Evolutionary conservation across 805 yeast genomes (phyloP), one percentile per base, ranked within the genome.

Genomic region (Torulaspora indica): DNA sequence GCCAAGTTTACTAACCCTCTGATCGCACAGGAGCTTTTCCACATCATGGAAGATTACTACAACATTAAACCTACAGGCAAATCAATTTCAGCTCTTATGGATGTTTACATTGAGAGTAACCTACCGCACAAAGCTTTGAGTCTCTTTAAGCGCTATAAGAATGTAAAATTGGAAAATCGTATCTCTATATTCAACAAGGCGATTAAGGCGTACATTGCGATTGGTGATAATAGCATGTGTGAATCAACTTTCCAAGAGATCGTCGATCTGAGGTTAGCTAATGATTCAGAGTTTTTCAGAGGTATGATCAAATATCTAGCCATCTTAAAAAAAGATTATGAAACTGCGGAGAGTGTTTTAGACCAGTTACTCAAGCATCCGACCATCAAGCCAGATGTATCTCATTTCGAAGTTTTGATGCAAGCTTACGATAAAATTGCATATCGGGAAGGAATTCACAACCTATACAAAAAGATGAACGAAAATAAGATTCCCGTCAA

Each of bases 401-500:
- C 50, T 1, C 69, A 66, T 45, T 67, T 63, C 44, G 60, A 58
- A 20, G 46, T 49, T 0, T 37, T 69, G 22, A 63, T 69, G 66
- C 46, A 46, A 4, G 63, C 54, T 0, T 67, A 58, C 40, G 62
- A 62, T 42, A 47, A 42, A 12, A 45, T 46, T 17, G 52, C 60
- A 5, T 51, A 56, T 32, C 58, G 56, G 29, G 58, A 60, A 3
- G 64, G 60, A 8, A 54, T 67, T 0, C 38, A 66, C 9, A 36
- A 47, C 3, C 48, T 63, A 1, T 68, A 60, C 47, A 47, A 55
- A 13, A 45, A 53, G 40, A 56, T 66, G 52, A 45, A 55, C n/a
- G 52, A 53, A 10, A 46, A 55, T 15, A 49, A 57, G 6, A 46
- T 54, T 5, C 54, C 52, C 1, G 42, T 63, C 6, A 58, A 53